Conservation (phyloP, 108 stramenopile species). For the Cyclotella choctawhatcheeana region DNA sequence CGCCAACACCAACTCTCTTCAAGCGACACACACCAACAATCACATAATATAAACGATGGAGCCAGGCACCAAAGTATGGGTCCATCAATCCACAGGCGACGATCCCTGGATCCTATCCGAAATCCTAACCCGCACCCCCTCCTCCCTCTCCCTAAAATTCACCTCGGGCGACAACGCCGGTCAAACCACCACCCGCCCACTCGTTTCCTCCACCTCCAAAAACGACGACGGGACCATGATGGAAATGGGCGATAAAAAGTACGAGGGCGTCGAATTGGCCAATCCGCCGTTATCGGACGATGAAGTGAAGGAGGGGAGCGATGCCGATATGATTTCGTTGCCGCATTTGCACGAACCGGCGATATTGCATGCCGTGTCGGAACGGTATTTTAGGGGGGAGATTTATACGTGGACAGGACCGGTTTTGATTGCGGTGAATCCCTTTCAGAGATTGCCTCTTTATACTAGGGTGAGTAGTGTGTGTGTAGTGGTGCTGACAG, state of each 20-base stretch:
- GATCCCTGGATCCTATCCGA: conserved; percentile 89
- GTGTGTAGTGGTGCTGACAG: conserved; percentile 13
- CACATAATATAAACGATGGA: conserved; percentile 85
- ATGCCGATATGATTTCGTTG: conserved; percentile 94
- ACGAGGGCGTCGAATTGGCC: conserved; percentile 87
- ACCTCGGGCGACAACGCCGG: conserved; percentile 48
- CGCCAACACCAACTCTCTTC: no score
- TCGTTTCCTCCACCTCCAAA: conserved; percentile 31
- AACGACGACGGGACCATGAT: conserved; percentile 48
- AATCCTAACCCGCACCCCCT: conserved; percentile 64
- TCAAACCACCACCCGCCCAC: conserved; percentile 55
- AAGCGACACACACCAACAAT: no score
- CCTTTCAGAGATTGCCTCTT: conserved; percentile 92
- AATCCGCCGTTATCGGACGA: conserved; percentile 71
- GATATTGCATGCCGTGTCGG: conserved; percentile 91
- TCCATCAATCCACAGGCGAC: conserved; percentile 71
- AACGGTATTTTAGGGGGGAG: conserved; percentile 87
- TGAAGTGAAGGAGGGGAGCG: conserved; percentile 79
- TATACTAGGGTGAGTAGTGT: conserved; percentile 85
- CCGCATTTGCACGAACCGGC: conserved; percentile 99
- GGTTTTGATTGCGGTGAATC: conserved; percentile 99
- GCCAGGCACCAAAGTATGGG: conserved; percentile 85
- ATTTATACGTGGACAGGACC: conserved; percentile 99
- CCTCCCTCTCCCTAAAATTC: conserved; percentile 61
- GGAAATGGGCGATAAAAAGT: conserved; percentile 50